phyloP scores from a whole-genome alignment of 2,329 filamentous ascomycete species.

The Metarhizium album region DNA sequence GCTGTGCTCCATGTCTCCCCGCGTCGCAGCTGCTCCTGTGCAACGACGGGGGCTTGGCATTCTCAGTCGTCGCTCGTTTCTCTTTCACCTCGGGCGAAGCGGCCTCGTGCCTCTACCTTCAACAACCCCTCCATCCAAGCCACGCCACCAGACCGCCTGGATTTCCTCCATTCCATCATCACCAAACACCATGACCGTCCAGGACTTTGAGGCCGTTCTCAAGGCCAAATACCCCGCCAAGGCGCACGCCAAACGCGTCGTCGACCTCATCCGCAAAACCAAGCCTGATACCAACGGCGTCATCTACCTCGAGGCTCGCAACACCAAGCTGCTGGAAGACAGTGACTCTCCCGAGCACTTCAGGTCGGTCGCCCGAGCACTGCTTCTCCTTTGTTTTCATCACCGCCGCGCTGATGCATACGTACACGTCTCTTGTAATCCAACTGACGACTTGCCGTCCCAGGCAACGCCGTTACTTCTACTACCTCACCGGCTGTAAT shows the following conservation, averaged over 20 bases:
- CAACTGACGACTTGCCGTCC: neutral
- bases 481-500: constrained; percentile 80
- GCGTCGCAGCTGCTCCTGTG: neutral
- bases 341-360: constrained; percentile 77
- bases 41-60: neutral
- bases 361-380: constrained; percentile 37
- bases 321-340: constrained; percentile 75
- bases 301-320: constrained; percentile 80
- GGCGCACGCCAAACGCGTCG: constrained; percentile 74
- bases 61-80: neutral
- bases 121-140: neutral
- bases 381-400: neutral
- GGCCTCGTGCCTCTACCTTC: neutral
- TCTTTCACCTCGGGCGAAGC: neutral
- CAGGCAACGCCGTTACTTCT: constrained; percentile 86
- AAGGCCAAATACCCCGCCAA: constrained; percentile 72
- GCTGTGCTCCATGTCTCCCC: neutral
- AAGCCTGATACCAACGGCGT: constrained; percentile 55
- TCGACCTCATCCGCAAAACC: constrained; percentile 60
- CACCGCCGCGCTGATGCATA: neutral
- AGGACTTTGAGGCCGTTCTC: constrained; percentile 41
- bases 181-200: constrained; percentile 21
- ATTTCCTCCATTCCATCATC: neutral
- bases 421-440: neutral
- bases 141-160: neutral